These are phyloP conservation scores for Trichophyton equinum DNA, from an alignment of 2,329 filamentous ascomycete genomes.

Conservation along the genomic window DNA sequence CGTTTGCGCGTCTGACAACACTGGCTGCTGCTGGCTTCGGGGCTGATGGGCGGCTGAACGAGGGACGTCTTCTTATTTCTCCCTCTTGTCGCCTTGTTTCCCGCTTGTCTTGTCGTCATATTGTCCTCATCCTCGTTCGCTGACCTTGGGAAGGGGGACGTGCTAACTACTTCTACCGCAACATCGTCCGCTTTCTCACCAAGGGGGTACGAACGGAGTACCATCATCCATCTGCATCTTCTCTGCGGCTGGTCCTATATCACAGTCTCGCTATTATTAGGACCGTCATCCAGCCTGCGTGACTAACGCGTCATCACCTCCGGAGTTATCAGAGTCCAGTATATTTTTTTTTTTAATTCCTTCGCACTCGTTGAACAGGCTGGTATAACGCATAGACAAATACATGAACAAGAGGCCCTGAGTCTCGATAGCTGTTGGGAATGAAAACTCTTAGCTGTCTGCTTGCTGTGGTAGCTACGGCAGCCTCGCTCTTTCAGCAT, in stretches of 20 bases:
- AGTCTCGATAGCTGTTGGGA: slow-evolving; percentile 4
- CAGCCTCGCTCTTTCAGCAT: slow-evolving; percentile 17
- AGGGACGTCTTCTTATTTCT: background rate
- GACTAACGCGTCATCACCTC: background rate
- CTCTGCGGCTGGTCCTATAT: too few relatives aligned
- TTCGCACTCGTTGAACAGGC: background rate
- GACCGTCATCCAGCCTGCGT: background rate
- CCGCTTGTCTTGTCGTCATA: too few relatives aligned
- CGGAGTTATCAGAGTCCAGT: background rate
- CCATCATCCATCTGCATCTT: too few relatives aligned
- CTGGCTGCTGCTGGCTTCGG: background rate
- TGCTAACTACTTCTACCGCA: background rate
- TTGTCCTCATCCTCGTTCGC: background rate
- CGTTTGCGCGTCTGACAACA: background rate
- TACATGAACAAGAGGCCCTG: background rate
- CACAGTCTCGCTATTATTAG: background rate
- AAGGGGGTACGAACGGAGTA: too few relatives aligned
- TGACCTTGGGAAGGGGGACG: background rate
- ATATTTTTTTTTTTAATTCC: background rate
- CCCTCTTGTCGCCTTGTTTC: background rate
- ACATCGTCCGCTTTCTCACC: too few relatives aligned
- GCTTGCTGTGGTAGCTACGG: slow-evolving; percentile 19
- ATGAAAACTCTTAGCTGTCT: slow-evolving; percentile 21
- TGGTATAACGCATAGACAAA: too few relatives aligned
- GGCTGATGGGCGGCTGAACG: background rate